phyloP scores from a whole-genome alignment of 768 basidiomycete species.

The Serendipita sp. region DNA sequence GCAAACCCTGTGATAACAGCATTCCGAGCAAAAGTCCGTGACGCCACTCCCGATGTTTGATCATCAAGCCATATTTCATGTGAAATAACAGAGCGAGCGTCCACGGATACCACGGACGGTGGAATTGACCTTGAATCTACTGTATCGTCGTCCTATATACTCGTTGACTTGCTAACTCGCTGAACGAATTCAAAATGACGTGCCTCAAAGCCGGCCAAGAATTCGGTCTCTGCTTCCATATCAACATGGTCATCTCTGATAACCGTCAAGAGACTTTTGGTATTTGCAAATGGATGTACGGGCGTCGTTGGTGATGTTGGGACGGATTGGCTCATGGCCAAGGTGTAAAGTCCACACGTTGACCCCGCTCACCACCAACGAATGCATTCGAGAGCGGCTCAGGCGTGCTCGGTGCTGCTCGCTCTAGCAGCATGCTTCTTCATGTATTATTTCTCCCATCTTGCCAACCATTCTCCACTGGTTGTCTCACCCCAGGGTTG shows the following conservation, averaged over 20 bases:
- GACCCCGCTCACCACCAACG: background rate
- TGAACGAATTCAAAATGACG: conserved; percentile 8
- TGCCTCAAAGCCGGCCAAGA: conserved; percentile 51
- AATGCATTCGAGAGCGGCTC: background rate
- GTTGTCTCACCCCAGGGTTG: conserved; percentile 74
- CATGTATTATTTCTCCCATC: background rate
- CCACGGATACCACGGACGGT: conserved; percentile 19
- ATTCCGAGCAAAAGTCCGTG: conserved; percentile 20
- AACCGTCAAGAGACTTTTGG: conserved; percentile 34
- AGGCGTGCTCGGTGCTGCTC: background rate
- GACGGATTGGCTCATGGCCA: background rate
- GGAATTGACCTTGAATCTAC: conserved; percentile 12
- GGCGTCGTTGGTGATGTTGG: background rate
- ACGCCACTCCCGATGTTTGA: conserved; percentile 27
- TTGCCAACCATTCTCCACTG: background rate
- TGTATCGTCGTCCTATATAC: background rate
- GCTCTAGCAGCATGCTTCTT: background rate
- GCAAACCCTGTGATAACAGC: background rate
- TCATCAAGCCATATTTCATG: conserved; percentile 57
- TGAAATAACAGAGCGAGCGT: conserved; percentile 42
- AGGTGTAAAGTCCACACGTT: background rate
- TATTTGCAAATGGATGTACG: conserved; percentile 31
- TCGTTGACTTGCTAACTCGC: background rate
- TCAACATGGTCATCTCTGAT: conserved; percentile 40
- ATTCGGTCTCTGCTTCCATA: conserved; percentile 47